These are phyloP conservation scores for Dactylellina parvicollis DNA, from an alignment of 2,329 filamentous ascomycete genomes.

Conservation along the genomic window DNA sequence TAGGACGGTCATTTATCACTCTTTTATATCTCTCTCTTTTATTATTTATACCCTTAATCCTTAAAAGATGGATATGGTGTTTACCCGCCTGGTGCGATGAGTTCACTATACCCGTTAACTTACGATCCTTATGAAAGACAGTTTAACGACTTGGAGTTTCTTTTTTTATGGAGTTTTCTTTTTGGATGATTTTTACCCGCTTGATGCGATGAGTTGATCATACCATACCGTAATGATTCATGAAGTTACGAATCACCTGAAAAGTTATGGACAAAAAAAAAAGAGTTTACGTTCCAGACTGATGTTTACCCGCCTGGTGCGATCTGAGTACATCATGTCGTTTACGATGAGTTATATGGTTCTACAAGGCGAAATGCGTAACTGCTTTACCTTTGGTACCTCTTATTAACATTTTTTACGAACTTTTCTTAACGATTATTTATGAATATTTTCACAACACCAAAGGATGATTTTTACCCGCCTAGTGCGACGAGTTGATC, in stretches of 20 bases:
- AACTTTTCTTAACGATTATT: not conserved
- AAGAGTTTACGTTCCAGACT: too few species aligned
- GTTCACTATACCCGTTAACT: not conserved
- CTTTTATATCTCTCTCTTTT: not conserved
- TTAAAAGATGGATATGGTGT: not conserved
- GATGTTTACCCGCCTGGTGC: conserved; percentile 37
- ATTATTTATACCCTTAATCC: not conserved
- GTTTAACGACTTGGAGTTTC: not conserved
- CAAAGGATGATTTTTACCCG: conserved; percentile 35
- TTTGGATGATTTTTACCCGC: conserved; percentile 9
- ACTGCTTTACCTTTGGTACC: too few species aligned
- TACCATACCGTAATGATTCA: not conserved
- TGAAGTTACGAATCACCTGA: too few species aligned
- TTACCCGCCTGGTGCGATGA: conserved; percentile 20
- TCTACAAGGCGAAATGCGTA: too few species aligned
- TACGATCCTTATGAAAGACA: not conserved
- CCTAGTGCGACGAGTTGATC: conserved; percentile 39
- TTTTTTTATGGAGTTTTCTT: not conserved
- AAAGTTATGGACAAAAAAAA: too few species aligned
- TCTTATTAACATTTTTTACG: too few species aligned
- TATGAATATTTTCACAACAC: conserved; percentile 4
- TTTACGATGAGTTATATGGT: not conserved
- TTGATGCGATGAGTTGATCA: conserved; percentile 8
- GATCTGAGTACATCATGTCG: conserved; percentile 23
- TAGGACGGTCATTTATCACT: not conserved